Conservation (phyloP, 2,329 filamentous ascomycete species). For the Atkinsonella texensis region DNA sequence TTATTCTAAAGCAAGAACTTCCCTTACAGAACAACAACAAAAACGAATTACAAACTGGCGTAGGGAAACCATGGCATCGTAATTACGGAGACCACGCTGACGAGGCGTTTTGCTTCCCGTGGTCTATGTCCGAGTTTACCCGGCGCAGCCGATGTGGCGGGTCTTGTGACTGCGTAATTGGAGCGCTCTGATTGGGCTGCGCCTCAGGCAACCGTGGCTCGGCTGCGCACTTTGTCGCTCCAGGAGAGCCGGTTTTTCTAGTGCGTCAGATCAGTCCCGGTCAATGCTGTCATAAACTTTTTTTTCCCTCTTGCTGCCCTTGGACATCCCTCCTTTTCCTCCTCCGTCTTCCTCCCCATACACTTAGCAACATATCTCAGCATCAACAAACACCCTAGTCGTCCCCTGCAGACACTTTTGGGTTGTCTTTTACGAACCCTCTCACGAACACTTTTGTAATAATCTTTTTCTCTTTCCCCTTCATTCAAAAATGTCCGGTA, state of each 20-base stretch:
- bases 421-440: conserved; percentile 3
- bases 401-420: background rate
- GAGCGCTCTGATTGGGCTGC: conserved; percentile 24
- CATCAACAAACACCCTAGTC: conserved; percentile 5
- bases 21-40: no score
- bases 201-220: conserved; percentile 22
- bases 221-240: background rate
- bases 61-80: no score
- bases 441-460: conserved; percentile 6
- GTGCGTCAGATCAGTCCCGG: conserved; percentile 7
- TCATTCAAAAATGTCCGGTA: conserved; percentile 31
- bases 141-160: conserved; percentile 15
- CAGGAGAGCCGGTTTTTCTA: background rate
- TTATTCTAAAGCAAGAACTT: no score
- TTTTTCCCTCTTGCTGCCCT: conserved; percentile 8
- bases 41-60: no score
- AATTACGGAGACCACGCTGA: no score
- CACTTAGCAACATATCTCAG: conserved; percentile 1
- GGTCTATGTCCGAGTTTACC: conserved; percentile 19
- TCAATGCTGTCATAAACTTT: conserved; percentile 31
- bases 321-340: conserved; percentile 11
- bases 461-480: conserved; percentile 5
- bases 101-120: no score
- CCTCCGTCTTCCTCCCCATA: conserved; percentile 14
- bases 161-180: conserved; percentile 20